Evolutionary conservation across 1,139 yeast species (phyloP).

Genomic region (Yamadazyma dendronema): DNA sequence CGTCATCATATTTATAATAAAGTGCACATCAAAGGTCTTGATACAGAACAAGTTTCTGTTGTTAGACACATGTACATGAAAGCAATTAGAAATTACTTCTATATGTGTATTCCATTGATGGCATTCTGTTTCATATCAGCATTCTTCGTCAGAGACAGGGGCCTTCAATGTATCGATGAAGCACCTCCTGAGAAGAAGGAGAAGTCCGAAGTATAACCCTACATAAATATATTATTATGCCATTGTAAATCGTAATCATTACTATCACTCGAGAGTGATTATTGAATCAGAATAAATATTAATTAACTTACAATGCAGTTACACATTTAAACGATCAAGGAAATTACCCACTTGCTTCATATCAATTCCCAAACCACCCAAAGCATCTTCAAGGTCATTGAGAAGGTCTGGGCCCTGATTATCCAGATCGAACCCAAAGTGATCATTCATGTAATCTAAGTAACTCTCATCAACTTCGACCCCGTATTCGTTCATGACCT

Average conservation of each 20-base stretch:
- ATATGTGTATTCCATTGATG: slow-evolving; percentile 42
- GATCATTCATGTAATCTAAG: slow-evolving; percentile 16
- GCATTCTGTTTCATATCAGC: slow-evolving; percentile 37
- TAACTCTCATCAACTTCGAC: slow-evolving; percentile 17
- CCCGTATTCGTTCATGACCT: slow-evolving; percentile 15
- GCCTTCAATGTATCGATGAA: slow-evolving; percentile 34
- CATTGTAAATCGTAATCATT: no score
- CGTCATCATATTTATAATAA: neutral
- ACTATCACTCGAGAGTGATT: no score
- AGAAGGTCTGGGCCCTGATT: slow-evolving; percentile 1
- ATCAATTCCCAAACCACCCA: slow-evolving; percentile 10
- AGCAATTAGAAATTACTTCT: slow-evolving; percentile 39
- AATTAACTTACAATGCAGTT: neutral
- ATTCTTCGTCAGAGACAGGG: slow-evolving; percentile 31
- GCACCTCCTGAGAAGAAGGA: no score
- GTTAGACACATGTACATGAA: slow-evolving; percentile 37
- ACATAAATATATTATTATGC: no score
- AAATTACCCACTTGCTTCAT: slow-evolving; percentile 3
- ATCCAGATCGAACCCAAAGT: slow-evolving; percentile 6
- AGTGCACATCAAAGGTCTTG: neutral
- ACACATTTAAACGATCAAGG: slow-evolving; percentile 4
- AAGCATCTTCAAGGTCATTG: slow-evolving; percentile 6
- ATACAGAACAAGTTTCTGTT: slow-evolving; percentile 26
- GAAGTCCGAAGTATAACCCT: no score
- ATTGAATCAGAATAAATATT: no score